Evolutionary conservation across 2,329 filamentous ascomycete species (phyloP).

Genomic region (Phoma herbarum): DNA sequence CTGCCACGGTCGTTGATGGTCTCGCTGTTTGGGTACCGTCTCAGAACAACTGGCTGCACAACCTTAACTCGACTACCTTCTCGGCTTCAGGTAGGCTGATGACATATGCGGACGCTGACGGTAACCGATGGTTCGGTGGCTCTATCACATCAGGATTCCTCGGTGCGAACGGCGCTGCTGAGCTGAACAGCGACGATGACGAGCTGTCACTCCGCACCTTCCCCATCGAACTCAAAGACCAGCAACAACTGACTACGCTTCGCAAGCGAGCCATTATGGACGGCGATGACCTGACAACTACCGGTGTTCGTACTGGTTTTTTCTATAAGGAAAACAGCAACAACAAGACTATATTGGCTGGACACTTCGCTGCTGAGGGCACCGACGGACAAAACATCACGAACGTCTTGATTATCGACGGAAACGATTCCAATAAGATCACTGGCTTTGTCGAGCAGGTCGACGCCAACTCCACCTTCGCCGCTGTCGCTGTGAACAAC

Average conservation of each 20-base stretch:
- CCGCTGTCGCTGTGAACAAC: conserved; percentile 64
- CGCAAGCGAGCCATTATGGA: conserved; percentile 55
- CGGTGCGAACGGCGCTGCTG: conserved; percentile 75
- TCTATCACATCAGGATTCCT: conserved; percentile 79
- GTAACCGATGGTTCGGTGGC: conserved; percentile 78
- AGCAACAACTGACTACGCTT: conserved; percentile 41
- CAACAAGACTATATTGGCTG: conserved; percentile 88
- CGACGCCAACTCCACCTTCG: conserved; percentile 76
- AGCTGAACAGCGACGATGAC: conserved; percentile 58
- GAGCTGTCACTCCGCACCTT: conserved; percentile 58
- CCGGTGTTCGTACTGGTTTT: conserved; percentile 78
- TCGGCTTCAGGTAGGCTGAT: conserved; percentile 77
- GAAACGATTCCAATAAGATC: conserved; percentile 70
- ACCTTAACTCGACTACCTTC: conserved; percentile 70
- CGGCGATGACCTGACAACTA: conserved; percentile 59
- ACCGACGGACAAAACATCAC: conserved; percentile 75
- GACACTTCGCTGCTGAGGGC: conserved; percentile 79
- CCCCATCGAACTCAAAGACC: conserved; percentile 35
- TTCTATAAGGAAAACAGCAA: conserved; percentile 75
- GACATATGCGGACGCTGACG: conserved; percentile 69
- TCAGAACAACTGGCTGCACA: conserved; percentile 84
- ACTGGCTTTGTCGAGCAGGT: conserved; percentile 74
- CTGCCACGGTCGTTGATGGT: conserved; percentile 70
- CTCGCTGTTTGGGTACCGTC: conserved; percentile 95
- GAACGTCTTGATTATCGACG: conserved; percentile 85